Evolutionary conservation across 1,139 yeast genomes (phyloP).

Genomic region (Lodderomyces metapsilosis): DNA sequence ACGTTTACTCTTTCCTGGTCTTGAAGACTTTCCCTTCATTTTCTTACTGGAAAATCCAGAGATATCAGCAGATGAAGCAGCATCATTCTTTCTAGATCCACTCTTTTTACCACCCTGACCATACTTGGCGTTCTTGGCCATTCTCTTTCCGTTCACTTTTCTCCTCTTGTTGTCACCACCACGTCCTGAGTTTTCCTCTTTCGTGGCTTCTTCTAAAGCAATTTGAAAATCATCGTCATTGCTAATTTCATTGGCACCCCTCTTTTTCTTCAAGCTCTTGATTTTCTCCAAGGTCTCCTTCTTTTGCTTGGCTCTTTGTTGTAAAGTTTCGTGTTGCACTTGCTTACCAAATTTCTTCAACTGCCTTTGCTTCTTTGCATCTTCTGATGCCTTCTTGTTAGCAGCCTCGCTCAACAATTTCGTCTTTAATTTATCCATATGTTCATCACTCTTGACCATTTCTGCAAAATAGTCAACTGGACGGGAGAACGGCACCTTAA

Average conservation of each 20-base stretch:
- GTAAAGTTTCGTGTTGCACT: constrained; percentile 91
- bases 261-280: constrained; percentile 83
- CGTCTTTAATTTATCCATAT: constrained; percentile 89
- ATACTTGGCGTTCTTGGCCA: constrained; percentile 67
- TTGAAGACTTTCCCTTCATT: constrained; percentile 41
- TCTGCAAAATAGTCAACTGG: constrained; percentile 97
- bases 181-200: constrained; percentile 36
- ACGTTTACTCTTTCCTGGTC: constrained; percentile 79
- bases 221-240: constrained; percentile 62
- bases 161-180: constrained; percentile 40
- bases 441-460: constrained; percentile 97
- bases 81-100: constrained; percentile 69
- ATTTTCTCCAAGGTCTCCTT: constrained; percentile 87
- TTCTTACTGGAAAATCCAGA: constrained; percentile 59
- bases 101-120: constrained; percentile 76
- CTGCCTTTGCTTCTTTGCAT: constrained; percentile 90
- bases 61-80: constrained; percentile 70
- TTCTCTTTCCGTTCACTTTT: constrained; percentile 59
- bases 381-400: constrained; percentile 87
- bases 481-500: constrained; percentile 84
- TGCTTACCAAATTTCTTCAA: constrained; percentile 97
- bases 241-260: constrained; percentile 70
- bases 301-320: constrained; percentile 93
- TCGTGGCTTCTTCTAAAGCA: constrained; percentile 88
- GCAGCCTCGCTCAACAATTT: constrained; percentile 85